Percentiles rank a stretch among this genome's conserved stretches.
Evolutionary conservation across 2,329 filamentous ascomycete genomes (phyloP).

Genomic region (Epichloe brachyelytri): DNA sequence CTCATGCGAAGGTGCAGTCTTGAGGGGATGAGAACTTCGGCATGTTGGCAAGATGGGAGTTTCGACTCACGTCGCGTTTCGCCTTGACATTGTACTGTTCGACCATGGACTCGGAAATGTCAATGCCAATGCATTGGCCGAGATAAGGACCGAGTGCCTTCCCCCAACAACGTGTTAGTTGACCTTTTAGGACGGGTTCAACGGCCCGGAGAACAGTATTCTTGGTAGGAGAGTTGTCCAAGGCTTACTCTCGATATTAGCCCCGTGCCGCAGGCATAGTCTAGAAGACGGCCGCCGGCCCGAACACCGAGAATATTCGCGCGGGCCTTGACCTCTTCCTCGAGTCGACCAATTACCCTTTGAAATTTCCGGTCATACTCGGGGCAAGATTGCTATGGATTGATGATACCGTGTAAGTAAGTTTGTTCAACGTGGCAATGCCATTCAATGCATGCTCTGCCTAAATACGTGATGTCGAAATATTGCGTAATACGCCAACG

Average conservation of each 20-base stretch:
- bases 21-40: neutral
- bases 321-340: constrained; percentile 36
- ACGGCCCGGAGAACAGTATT: too few relatives aligned
- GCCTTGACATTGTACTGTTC: constrained; percentile 50
- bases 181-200: too few relatives aligned
- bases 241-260: constrained; percentile 36
- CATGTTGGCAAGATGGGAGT: neutral
- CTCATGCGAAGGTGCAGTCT: too few relatives aligned
- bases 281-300: constrained; percentile 42
- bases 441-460: neutral
- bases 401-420: neutral
- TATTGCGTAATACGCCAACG: too few relatives aligned
- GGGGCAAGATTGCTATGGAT: constrained; percentile 16
- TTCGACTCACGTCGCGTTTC: constrained; percentile 31
- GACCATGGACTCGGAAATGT: constrained; percentile 61
- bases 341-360: constrained; percentile 39
- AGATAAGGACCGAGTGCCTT: constrained; percentile 13
- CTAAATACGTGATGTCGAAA: neutral
- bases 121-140: constrained; percentile 52
- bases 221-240: neutral
- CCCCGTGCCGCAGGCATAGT: constrained; percentile 67
- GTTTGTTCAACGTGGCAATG: neutral
- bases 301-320: constrained; percentile 48
- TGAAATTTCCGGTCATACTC: constrained; percentile 39
- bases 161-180: too few relatives aligned